phyloP scores from a whole-genome alignment of 164 flowering plant species.

The Stephania japonica region DNA sequence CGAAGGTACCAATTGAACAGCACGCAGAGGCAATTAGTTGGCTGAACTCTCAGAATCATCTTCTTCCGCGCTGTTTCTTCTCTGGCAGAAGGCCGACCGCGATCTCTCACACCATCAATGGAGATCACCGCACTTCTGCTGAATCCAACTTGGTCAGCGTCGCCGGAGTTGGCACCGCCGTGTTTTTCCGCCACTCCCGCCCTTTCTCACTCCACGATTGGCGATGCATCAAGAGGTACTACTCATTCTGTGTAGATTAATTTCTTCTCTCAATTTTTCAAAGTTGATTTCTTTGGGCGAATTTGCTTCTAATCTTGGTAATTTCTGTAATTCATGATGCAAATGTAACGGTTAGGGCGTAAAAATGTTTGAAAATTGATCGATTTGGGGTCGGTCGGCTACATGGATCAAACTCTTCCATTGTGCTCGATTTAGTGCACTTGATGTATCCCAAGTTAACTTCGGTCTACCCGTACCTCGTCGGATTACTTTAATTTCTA shows the following conservation, averaged over 20 bases:
- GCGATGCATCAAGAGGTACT: slow-evolving; percentile 86
- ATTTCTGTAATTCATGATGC: no score
- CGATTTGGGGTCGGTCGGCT: no score
- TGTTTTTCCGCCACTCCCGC: slow-evolving; percentile 49
- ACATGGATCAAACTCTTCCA: no score
- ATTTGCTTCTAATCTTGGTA: no score
- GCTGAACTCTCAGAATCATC: slow-evolving; percentile 58
- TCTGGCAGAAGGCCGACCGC: slow-evolving; percentile 45
- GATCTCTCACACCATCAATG: slow-evolving; percentile 22
- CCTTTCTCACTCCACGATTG: slow-evolving; percentile 73
- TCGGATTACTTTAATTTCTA: no score
- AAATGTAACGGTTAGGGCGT: no score
- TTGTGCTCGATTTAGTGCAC: no score
- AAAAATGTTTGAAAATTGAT: no score
- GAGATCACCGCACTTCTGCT: slow-evolving; percentile 14
- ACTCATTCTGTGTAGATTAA: no score
- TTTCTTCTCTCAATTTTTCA: no score
- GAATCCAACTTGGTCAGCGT: slow-evolving; percentile 46
- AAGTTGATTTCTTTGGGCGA: neutral
- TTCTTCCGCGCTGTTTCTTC: slow-evolving; percentile 75
- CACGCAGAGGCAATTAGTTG: slow-evolving; percentile 72
- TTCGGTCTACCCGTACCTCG: no score
- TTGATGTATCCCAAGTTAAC: no score
- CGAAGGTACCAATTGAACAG: slow-evolving; percentile 73
- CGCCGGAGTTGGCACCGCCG: slow-evolving; percentile 89